Evolutionary conservation across 257 asterid species (phyloP), one percentile per base, ranked within the genome.

Genomic region (Agastache rugosa): DNA sequence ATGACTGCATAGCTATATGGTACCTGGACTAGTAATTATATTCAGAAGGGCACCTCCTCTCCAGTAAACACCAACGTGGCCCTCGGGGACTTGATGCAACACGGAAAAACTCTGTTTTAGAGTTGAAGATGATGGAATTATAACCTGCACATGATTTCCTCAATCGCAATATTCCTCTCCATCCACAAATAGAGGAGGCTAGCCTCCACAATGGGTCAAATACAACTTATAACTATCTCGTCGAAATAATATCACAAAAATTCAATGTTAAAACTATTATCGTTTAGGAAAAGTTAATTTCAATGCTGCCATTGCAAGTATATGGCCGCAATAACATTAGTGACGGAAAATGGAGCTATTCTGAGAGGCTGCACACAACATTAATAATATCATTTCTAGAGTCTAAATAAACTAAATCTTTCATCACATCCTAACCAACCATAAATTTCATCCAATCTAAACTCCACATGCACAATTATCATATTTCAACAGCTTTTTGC

Each of bases 81-180:
- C 99, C 86, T 95, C 99, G 20, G 97, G 98, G 48, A 95, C 99
- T 90, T 95, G 99, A 85, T 95, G 99, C 80, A 95, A 76, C 77
- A 89, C 62, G 69, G 93, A 81, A 61, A 87, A 74, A 77, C 91
- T 88, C 68, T 73, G 91, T 15, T 71, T 60, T 31, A 83, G 12
- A 48, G 73, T 77, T 63, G 94, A 79, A 15, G 88, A 45, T 16
- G 96, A 78, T 19, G 92, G 92, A 78, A 83, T 20, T 37, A 87
- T 70, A 47, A 86, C 62, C 96, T 93, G 93, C 75, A 77, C 71
- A 58, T 50, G 47, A 76, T 72, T 74, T 72, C 50, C 50, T 77
- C 65, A 72, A 50, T 53, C 65, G 54, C 23, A 63, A 3, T 71
- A 29, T 71, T 45, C 25, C 56, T 25, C 66, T 62, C 63, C 73